Conservation (phyloP, 345 rosid species). For the Eucalyptus regnans region DNA sequence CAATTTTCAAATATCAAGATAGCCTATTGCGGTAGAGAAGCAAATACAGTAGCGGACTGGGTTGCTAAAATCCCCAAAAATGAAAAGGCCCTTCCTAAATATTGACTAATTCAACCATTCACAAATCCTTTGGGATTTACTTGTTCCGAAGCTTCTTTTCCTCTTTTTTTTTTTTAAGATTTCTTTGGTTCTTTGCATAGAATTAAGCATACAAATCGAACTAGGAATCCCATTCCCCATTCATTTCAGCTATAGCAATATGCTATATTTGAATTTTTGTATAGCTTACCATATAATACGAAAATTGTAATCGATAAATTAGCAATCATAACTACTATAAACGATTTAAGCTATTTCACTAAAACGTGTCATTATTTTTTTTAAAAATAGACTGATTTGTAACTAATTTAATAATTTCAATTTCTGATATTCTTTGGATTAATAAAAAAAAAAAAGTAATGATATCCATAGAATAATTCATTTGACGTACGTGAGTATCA, state of each 20-base stretch:
- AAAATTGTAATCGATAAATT: neutral
- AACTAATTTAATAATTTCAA: neutral
- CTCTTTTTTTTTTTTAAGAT: too few relatives aligned
- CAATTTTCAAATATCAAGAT: accelerated
- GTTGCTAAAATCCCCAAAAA: neutral
- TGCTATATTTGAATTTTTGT: neutral
- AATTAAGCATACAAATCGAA: neutral
- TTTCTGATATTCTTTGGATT: neutral
- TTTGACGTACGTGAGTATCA: neutral
- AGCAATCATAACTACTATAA: neutral
- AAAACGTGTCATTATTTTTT: neutral
- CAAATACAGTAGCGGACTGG: accelerated
- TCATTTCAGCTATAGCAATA: neutral
- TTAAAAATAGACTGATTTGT: neutral
- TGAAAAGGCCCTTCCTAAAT: accelerated
- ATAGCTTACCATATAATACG: neutral
- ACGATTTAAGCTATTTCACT: neutral
- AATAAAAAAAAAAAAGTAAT: neutral
- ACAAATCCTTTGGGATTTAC: neutral
- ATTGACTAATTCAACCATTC: accelerated
- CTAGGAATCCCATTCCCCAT: neutral
- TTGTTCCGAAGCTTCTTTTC: neutral
- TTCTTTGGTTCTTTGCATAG: neutral
- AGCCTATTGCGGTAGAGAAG: neutral
- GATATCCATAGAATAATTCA: neutral